Conservation (phyloP, 306 rosid genomes). For the Prunus davidiana region DNA sequence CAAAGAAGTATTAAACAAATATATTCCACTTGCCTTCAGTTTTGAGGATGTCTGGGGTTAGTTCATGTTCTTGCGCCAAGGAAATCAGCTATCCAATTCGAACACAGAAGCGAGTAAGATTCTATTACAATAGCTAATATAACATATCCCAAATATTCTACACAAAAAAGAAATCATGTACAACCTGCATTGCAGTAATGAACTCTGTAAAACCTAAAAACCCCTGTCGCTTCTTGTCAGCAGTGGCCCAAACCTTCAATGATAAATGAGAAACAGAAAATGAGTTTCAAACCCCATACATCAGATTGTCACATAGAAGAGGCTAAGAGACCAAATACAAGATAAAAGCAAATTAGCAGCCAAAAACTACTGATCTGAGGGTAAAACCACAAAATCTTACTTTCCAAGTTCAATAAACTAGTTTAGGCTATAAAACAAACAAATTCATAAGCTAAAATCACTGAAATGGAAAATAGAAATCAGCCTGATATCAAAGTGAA, state of each 20-base stretch:
- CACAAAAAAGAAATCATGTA: not conserved
- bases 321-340: not conserved
- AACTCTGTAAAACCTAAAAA: constrained; percentile 68
- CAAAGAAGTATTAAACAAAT: not conserved
- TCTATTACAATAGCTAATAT: not conserved
- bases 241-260: constrained; percentile 68
- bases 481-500: not conserved
- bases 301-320: not conserved
- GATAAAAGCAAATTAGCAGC: not conserved
- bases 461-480: not conserved
- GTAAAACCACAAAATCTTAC: not conserved
- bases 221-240: constrained; percentile 78
- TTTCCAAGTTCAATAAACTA: not conserved
- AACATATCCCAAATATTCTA: not conserved
- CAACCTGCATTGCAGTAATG: constrained; percentile 82
- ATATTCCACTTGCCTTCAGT: constrained; percentile 47
- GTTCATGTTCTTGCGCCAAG: constrained; percentile 70
- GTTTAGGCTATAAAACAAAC: not conserved
- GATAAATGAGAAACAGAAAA: not conserved
- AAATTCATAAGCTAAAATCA: not conserved
- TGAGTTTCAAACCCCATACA: not conserved
- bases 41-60: constrained; percentile 56
- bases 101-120: not conserved
- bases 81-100: constrained; percentile 54
- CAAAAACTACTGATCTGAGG: not conserved